phyloP scores from a whole-genome alignment of 2,329 filamentous ascomycete species.

The Alternaria panax region DNA sequence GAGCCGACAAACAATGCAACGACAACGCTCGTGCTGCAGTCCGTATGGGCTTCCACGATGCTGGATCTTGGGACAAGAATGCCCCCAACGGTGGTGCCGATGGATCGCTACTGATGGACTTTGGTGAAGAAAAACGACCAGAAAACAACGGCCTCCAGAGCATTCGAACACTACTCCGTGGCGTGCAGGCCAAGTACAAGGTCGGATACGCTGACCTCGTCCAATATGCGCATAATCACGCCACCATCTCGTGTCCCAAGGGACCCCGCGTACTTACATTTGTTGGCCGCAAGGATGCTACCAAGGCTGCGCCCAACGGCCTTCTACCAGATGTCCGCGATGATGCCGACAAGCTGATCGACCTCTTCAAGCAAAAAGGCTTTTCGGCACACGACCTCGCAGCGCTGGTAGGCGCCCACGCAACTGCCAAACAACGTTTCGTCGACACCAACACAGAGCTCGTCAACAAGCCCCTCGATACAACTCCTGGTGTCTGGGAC shows the following conservation, averaged over 20 bases:
- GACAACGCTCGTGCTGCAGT: conserved; percentile 47
- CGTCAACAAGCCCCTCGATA: conserved; percentile 53
- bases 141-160: conserved; percentile 57
- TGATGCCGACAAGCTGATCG: conserved; percentile 54
- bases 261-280: conserved; percentile 61
- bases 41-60: conserved; percentile 48
- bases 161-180: conserved; percentile 50
- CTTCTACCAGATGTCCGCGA: conserved; percentile 56
- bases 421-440: conserved; percentile 57
- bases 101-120: conserved; percentile 51
- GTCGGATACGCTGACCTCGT: conserved; percentile 64
- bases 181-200: conserved; percentile 52
- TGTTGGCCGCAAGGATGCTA: conserved; percentile 58
- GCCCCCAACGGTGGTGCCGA: conserved; percentile 51
- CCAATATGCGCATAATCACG: conserved; percentile 58
- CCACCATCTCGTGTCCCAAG: conserved; percentile 60
- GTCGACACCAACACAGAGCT: conserved; percentile 52
- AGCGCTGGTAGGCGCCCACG: conserved; percentile 64
- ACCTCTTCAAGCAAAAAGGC: conserved; percentile 60
- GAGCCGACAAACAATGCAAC: conserved; percentile 39
- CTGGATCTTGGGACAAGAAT: conserved; percentile 47
- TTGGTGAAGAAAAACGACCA: conserved; percentile 45
- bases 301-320: conserved; percentile 51
- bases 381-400: conserved; percentile 60
- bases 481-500: conserved; percentile 61